A percentile compares a stretch with the other conserved stretches of the same genome.
phyloP scores from a whole-genome alignment of 2,329 filamentous ascomycete genomes.

The Cercospora brassicicola region DNA sequence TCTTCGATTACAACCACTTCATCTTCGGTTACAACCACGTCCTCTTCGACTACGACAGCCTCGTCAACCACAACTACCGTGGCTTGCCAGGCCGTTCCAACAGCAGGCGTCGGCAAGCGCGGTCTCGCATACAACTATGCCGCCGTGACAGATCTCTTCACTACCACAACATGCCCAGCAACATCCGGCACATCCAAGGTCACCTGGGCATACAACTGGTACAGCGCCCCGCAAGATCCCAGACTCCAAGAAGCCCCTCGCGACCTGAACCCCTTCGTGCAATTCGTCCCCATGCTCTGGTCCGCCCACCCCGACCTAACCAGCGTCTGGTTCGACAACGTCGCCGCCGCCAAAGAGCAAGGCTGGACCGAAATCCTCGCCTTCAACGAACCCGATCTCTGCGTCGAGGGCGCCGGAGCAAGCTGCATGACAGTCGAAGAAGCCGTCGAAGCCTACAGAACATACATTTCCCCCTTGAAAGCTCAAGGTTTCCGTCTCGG shows the following conservation, averaged over 20 bases:
- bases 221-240: background rate
- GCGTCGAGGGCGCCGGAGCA: background rate
- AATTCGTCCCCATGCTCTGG: slow-evolving; percentile 5
- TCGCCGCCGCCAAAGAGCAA: background rate
- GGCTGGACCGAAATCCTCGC: slow-evolving; percentile 1
- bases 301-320: background rate
- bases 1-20: background rate
- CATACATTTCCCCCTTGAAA: background rate
- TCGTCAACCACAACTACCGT: background rate
- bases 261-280: background rate
- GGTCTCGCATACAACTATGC: slow-evolving; percentile 3
- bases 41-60: background rate
- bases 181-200: background rate
- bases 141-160: background rate
- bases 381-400: background rate
- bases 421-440: background rate
- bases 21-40: background rate
- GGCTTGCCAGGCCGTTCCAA: background rate
- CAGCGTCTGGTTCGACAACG: slow-evolving; percentile 3
- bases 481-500: slow-evolving; percentile 1
- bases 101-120: background rate
- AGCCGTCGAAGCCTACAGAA: background rate
- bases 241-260: background rate
- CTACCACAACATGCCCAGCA: background rate
- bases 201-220: slow-evolving; percentile 2